Base-by-base conservation (phyloP, 768 basidiomycete species). In the Asterophora parasitica region DNA sequence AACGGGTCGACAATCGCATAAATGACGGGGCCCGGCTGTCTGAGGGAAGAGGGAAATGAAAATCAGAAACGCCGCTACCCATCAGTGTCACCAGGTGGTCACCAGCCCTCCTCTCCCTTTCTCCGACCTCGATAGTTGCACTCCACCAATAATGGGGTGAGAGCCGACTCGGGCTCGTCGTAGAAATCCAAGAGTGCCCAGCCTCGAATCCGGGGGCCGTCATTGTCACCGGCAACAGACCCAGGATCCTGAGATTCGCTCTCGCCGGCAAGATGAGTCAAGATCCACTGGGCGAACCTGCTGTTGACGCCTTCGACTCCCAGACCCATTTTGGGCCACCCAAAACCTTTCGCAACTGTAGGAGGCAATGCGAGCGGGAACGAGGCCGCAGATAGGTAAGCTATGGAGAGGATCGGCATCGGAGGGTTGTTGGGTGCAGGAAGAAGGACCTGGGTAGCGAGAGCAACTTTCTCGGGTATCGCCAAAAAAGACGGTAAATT, bases 251-350 rank as follows among this genome's bases (percentile, higher is more conserved):
- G 46, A 32, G 50, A 35, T 30, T 42, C 27, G 36, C 11, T 36
- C 10, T 49, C 56, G 32, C 50, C 61, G 9, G 64, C 59, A 42
- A 92, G 64, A 50, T 69, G 65, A 32, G 78, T 74, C 36, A 92
- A 59, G 15, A 92, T 61, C 86, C 90, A 95, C 45, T 66, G 68
- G 2, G 77, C 83, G 3, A 91, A 67, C n/a, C 83, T 74, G 17
- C 72, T 73, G 59, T 97, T 97, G 33, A 93, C 83, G 2, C 93
- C 93, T 60, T 89, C 83, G n/a, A 92, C 71, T 4, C 92, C 92
- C 6, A 92, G 58, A 2, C 85, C 83, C 66, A 76, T 70, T 31
- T 73, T 68, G 0, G 90, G 89, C 83, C 83, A 92, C 11, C 92
- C 91, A 58, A 91, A 81, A 0, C 93, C 93, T 54, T 77, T 78